Evolutionary conservation across 352 stramenopile genomes (phyloP), one percentile per base, ranked within the genome.

Genomic region (Pythium biforme): DNA sequence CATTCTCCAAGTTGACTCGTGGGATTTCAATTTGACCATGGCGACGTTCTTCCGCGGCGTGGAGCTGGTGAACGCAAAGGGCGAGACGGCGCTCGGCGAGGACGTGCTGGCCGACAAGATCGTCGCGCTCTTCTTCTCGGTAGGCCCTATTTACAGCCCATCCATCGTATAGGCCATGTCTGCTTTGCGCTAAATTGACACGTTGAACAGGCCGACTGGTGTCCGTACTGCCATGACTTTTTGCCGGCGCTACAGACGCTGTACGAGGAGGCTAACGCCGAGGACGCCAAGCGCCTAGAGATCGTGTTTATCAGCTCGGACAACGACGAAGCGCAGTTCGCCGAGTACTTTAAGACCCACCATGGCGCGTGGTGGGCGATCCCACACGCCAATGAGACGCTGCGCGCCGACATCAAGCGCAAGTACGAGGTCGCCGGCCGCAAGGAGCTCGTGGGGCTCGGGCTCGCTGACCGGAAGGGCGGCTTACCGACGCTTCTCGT

Each of bases 151-250:
- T n/a, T n/a, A n/a, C n/a, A n/a, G n/a, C n/a, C n/a, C n/a, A n/a
- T n/a, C n/a, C n/a, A n/a, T n/a, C n/a, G n/a, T n/a, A n/a, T n/a
- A n/a, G n/a, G n/a, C n/a, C n/a, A n/a, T n/a, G n/a, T n/a, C n/a
- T n/a, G n/a, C n/a, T n/a, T n/a, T n/a, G n/a, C n/a, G n/a, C n/a
- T n/a, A n/a, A n/a, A n/a, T n/a, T n/a, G n/a, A n/a, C n/a, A n/a
- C n/a, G n/a, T n/a, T n/a, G n/a, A n/a, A 4, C 37, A 92, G 80
- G 82, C 86, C 2, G 81, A 92, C 34, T 94, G 86, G 86, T 95
- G 84, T 54, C 82, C 84, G 4, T 77, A 92, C 63, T 95, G 86
- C 73, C 81, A 80, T 65, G 72, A 66, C 41, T 93, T 95, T 70
- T 78, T 89, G 47, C 86, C 84, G 29, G 63, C 69, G 49, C 66